A percentile compares a stretch with the other conserved stretches of the same genome.
Conservation (phyloP, 73 alveolate genomes). For the Tetrahymena borealis region DNA sequence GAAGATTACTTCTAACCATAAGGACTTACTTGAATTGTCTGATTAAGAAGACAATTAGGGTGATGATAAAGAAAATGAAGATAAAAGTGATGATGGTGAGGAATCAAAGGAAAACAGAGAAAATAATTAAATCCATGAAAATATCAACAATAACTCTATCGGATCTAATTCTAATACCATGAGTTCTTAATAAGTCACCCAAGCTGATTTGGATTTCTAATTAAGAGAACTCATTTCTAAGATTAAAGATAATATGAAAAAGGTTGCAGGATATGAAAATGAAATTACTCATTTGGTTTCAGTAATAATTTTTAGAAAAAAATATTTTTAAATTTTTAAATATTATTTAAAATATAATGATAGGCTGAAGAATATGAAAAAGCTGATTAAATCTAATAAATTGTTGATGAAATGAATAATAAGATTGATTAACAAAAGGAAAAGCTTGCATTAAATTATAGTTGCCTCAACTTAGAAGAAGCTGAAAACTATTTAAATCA, state of each 20-base stretch:
- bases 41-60: not conserved
- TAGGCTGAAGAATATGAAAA: not conserved
- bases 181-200: not conserved
- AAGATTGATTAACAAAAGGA: not conserved
- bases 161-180: not conserved
- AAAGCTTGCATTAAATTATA: not conserved
- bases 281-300: not conserved
- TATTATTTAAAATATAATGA: not conserved
- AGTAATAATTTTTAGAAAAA: not conserved
- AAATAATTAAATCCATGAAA: not conserved
- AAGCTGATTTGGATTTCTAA: not conserved
- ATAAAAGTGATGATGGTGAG: not conserved
- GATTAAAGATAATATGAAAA: not conserved
- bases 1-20: not conserved
- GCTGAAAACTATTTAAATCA: not conserved
- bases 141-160: not conserved
- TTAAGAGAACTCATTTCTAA: not conserved
- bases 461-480: not conserved
- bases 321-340: not conserved
- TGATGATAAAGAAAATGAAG: not conserved
- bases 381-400: not conserved
- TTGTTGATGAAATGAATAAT: not conserved
- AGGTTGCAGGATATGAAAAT: not conserved
- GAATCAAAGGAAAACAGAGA: not conserved
- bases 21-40: not conserved